Base-by-base conservation (phyloP, 169 alveolate genomes). In the Cryptosporidium baileyi region DNA sequence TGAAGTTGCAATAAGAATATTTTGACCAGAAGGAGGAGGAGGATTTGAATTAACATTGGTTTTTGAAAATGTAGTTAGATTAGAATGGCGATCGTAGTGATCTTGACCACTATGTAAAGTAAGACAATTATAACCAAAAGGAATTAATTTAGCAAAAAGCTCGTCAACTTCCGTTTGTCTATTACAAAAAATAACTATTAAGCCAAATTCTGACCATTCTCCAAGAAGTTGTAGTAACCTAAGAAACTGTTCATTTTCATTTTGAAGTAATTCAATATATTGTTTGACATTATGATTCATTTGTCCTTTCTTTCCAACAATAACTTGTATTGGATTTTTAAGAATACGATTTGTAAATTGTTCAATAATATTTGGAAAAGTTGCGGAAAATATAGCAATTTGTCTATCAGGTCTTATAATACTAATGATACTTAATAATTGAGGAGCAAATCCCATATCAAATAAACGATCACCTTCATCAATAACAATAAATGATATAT, bases 391-490 rank as follows among this genome's bases (percentile, higher is more conserved):
- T 94, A 98, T 95, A 11, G 97, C 98, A 54, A 97, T 93, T 91
- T 98, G 98, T 61, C 97, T 94, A 63, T 96, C 99, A 13, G 96
- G 96, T 62, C 99, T 82, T 22, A 93, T 93, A 61, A 94, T 94
- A 44, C 90, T 93, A 26, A 97, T 82, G 24, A 98, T 96, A 81
- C 96, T 94, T 4, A 92, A 82, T 2, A 97, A 96, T 90, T 98
- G 99, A 54, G 99, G 99, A 89, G 96, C 99, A 91, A 98, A 98
- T 4, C 99, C 99, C 97, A 97, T 93, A 90, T 95, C 98, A 45
- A 93, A 90, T 97, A 98, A 95, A 82, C 99, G 91, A 81, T 98
- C 99, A 6, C 99, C 99, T 93, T 98, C 99, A 92, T 98, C 99
- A 34, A 98, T 90, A n/a, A 97, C 99, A 11, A 98, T 92, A 91